These are phyloP conservation scores for Suillus tomentosus DNA, from an alignment of 768 basidiomycete genomes.

Conservation along the genomic window DNA sequence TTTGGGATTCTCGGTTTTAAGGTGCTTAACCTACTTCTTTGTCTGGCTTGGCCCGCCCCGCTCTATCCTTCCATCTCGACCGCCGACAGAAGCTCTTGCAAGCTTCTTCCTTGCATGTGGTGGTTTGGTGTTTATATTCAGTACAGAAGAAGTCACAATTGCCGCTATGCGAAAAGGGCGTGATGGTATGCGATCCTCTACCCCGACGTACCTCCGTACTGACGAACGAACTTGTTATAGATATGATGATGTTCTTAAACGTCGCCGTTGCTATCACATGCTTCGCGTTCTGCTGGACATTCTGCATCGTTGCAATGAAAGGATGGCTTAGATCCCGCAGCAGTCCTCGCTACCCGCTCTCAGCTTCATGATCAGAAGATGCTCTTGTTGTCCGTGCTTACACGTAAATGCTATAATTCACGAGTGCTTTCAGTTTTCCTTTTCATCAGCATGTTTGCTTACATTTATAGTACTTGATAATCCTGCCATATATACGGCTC, in stretches of 20 bases:
- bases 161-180: slow-evolving; percentile 89
- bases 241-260: slow-evolving; percentile 90
- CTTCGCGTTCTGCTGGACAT: slow-evolving; percentile 82
- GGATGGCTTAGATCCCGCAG: slow-evolving; percentile 69
- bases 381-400: neutral
- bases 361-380: slow-evolving; percentile 9
- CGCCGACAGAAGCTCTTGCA: slow-evolving; percentile 90
- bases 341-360: slow-evolving; percentile 24
- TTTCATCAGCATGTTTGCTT: neutral
- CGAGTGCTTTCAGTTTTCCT: slow-evolving; percentile 2
- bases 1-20: slow-evolving; percentile 71
- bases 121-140: slow-evolving; percentile 87
- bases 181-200: slow-evolving; percentile 58
- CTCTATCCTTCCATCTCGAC: slow-evolving; percentile 86
- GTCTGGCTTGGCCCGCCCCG: slow-evolving; percentile 84
- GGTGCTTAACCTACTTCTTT: slow-evolving; percentile 93
- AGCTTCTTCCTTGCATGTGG: slow-evolving; percentile 87
- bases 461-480: slow-evolving; percentile 2
- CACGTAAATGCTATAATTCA: neutral
- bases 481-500: neutral
- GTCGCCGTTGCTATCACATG: slow-evolving; percentile 85
- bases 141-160: slow-evolving; percentile 85
- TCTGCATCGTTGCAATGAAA: slow-evolving; percentile 75
- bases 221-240: slow-evolving; percentile 37
- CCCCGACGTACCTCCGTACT: neutral